Base-by-base conservation (phyloP, 2,329 filamentous ascomycete species). In the Ceratocystis harringtonii region DNA sequence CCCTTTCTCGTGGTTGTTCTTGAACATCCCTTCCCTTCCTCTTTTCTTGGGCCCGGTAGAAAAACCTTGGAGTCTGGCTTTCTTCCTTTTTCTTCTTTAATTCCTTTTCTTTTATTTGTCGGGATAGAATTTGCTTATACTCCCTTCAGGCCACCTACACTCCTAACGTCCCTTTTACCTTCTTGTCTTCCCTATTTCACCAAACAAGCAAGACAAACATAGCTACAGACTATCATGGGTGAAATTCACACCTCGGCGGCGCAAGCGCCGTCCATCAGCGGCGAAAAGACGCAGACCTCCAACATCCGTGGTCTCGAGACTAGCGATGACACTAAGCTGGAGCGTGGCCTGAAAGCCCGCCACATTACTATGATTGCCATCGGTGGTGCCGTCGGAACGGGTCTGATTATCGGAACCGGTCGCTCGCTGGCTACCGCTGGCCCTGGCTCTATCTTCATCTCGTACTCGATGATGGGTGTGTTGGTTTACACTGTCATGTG, bases 401-500 rank as follows among this genome's bases (percentile, higher is more conserved):
- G 87, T 73, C 78, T 90, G 65, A 87, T 90, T 69, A 86, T 90
- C 70, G 87, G 87, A 68, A 85, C 82, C 48, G 80, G 80, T 67
- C 79, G 79, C 72, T 79, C 79, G 2, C 77, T 82, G 32, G 79
- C 78, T 25, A 76, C 79, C 69, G 78, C 78, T 62, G 80, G 79
- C 0, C 87, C 87, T 62, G 87, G 78, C 22, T 83, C 86, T 8
- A 83, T 90, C 72, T 79, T 90, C 70, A 86, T 90, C 72, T 85
- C 85, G 8, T 90, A 90, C 75, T 79, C 82, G 45, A 73, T 87
- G 68, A 81, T 89, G 69, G 87, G 87, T 69, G 75, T 86, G 60
- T 75, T 94, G 67, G 89, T 92, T 69, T 94, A 85, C 74, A 77
- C 90, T 52, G 89, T 94, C 70, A 91, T 94, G 88, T 85, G 85